These are phyloP conservation scores for Ceratocystis colombiana DNA, from an alignment of 2,329 filamentous ascomycete species.

Conservation along the genomic window DNA sequence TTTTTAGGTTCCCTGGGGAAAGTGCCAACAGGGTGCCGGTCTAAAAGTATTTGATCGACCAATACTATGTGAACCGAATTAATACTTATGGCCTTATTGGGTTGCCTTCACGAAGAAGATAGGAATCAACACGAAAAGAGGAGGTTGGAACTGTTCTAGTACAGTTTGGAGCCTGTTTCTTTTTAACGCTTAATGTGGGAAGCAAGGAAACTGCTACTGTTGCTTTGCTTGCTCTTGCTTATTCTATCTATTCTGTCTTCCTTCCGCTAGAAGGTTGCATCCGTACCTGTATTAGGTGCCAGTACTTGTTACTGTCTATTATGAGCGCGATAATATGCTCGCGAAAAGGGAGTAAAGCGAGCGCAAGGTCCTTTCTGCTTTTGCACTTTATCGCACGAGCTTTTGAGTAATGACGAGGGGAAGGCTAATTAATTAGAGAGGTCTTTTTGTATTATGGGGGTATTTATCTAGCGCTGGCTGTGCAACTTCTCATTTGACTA, in stretches of 20 bases:
- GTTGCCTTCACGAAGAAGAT: neutral
- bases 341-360: too few relatives aligned
- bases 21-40: neutral
- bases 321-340: too few relatives aligned
- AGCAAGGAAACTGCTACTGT: neutral
- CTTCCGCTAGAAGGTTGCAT: neutral
- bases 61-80: too few relatives aligned
- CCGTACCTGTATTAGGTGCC: constrained; percentile 4
- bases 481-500: neutral
- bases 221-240: neutral
- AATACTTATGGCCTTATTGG: neutral
- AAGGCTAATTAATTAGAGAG: too few relatives aligned
- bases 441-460: neutral
- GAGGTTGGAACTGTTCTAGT: neutral
- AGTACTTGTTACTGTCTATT: neutral
- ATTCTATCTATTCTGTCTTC: neutral
- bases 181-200: neutral
- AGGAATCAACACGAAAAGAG: neutral
- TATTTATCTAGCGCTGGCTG: neutral
- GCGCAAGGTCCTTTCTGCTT: too few relatives aligned
- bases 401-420: too few relatives aligned
- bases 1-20: neutral
- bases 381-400: too few relatives aligned
- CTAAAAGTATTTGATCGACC: neutral
- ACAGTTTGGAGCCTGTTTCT: neutral